A percentile compares a stretch with the other conserved stretches of the same genome.
phyloP scores from a whole-genome alignment of 2,329 filamentous ascomycete species.

The Penicillium sp. region DNA sequence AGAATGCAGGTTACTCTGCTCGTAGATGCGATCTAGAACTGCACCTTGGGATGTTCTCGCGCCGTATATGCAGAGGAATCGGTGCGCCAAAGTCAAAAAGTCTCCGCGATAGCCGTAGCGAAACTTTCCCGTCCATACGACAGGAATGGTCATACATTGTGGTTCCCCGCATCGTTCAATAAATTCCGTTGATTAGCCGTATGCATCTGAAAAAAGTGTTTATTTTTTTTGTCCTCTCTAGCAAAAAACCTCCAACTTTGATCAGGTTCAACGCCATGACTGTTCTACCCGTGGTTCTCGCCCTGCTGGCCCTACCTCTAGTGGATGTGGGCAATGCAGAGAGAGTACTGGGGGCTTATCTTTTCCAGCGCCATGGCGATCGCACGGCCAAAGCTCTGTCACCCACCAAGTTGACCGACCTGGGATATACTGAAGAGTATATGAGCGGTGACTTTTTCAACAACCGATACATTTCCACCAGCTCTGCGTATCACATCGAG shows the following conservation, averaged over 20 bases:
- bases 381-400: slow-evolving; percentile 71
- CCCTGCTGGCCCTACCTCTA: neutral
- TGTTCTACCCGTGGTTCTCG: neutral
- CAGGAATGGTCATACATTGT: slow-evolving; percentile 1
- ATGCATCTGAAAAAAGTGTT: neutral
- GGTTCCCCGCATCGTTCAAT: neutral
- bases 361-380: slow-evolving; percentile 86
- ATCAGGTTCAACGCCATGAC: neutral
- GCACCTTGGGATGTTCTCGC: neutral
- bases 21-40: neutral
- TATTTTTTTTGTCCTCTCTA: neutral
- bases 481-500: slow-evolving; percentile 58
- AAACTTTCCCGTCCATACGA: neutral
- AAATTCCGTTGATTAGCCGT: neutral
- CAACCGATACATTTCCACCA: slow-evolving; percentile 65
- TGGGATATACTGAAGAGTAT: slow-evolving; percentile 72
- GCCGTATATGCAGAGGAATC: neutral
- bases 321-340: slow-evolving; percentile 45
- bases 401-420: slow-evolving; percentile 68
- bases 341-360: slow-evolving; percentile 72
- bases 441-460: slow-evolving; percentile 71
- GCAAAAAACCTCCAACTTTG: neutral
- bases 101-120: neutral
- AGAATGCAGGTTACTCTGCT: neutral
- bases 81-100: slow-evolving; percentile 2